Evolutionary conservation across 2,329 filamentous ascomycete species (phyloP).

Genomic region (Pseudogymnoascus sp.): DNA sequence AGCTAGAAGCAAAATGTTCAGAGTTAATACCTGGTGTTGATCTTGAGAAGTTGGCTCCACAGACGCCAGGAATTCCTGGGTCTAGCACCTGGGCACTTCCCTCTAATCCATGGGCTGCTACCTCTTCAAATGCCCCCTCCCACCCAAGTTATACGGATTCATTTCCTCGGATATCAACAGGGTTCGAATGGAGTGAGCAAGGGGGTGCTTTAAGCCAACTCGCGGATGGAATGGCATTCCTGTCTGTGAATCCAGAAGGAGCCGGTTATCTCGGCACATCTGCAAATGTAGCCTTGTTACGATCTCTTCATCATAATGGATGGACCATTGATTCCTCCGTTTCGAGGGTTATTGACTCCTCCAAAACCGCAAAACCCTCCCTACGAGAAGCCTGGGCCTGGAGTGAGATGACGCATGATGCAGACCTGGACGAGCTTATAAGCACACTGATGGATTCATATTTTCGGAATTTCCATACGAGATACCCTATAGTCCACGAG

Average conservation of each 20-base stretch:
- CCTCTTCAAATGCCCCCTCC: background rate
- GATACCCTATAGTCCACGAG: conserved; percentile 41
- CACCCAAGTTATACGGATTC: conserved; percentile 1
- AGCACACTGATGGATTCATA: conserved; percentile 31
- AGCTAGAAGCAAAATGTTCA: conserved; percentile 32
- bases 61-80: background rate
- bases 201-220: conserved; percentile 24
- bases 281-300: conserved; percentile 28
- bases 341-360: conserved; percentile 20
- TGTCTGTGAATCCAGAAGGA: conserved; percentile 31
- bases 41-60: conserved; percentile 22
- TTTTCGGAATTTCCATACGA: conserved; percentile 38
- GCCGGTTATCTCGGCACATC: conserved; percentile 31
- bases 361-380: conserved; percentile 18
- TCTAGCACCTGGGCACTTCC: background rate
- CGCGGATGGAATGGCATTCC: conserved; percentile 32
- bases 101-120: background rate
- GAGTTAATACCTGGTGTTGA: conserved; percentile 34
- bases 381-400: conserved; percentile 15
- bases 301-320: conserved; percentile 24
- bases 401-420: conserved; percentile 3
- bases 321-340: conserved; percentile 19
- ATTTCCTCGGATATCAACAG: conserved; percentile 28
- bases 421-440: conserved; percentile 1
- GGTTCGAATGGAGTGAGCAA: conserved; percentile 30